Evolutionary conservation across 1,284 basidiomycete species (phyloP).

Genomic region (Marasmius tenuissimus): DNA sequence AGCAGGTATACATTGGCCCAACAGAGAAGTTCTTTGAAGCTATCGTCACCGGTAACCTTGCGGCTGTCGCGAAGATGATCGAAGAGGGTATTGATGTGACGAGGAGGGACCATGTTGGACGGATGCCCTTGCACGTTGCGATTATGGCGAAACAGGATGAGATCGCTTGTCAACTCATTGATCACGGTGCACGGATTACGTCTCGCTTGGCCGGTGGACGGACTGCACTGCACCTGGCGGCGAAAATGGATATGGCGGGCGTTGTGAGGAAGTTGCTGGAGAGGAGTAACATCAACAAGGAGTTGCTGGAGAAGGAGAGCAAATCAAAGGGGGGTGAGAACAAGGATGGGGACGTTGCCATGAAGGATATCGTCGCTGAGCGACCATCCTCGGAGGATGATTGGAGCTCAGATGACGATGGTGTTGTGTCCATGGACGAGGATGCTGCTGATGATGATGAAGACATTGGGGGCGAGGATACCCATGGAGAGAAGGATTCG

Average conservation of each 20-base stretch:
- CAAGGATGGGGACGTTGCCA: constrained; percentile 25
- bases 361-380: constrained; percentile 23
- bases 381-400: constrained; percentile 43
- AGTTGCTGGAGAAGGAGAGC: constrained; percentile 31
- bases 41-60: constrained; percentile 42
- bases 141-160: constrained; percentile 44
- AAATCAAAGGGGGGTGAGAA: no score
- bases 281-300: constrained; percentile 41
- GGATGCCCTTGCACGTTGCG: constrained; percentile 55
- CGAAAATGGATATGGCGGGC: constrained; percentile 39
- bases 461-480: constrained; percentile 25
- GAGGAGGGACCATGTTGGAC: constrained; percentile 57
- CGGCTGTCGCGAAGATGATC: constrained; percentile 38
- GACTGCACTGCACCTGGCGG: constrained; percentile 54
- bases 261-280: constrained; percentile 51
- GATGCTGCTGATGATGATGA: constrained; percentile 33
- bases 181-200: constrained; percentile 54
- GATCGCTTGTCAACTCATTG: constrained; percentile 49
- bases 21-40: constrained; percentile 53
- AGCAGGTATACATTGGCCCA: constrained; percentile 54
- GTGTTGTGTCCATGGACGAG: constrained; percentile 28
- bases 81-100: constrained; percentile 44
- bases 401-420: constrained; percentile 45
- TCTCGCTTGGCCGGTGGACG: constrained; percentile 55
- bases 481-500: constrained; percentile 20